These are phyloP conservation scores for Fraxinus albicans DNA, from an alignment of 305 asterid species.

Conservation along the genomic window DNA sequence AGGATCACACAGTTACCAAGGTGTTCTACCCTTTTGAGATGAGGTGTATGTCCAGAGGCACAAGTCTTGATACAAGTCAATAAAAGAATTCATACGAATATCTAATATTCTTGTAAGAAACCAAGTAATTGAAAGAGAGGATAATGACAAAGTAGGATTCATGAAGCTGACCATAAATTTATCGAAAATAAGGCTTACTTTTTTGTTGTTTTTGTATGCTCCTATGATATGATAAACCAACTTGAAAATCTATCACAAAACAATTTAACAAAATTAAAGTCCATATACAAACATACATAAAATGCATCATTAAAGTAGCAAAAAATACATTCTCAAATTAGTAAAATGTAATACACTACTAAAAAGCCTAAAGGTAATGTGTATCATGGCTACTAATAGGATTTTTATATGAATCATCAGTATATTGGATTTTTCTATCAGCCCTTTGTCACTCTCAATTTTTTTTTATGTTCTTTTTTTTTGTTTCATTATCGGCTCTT, in stretches of 20 bases:
- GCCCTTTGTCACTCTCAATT: neutral
- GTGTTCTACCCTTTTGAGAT: neutral
- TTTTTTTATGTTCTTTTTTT: neutral
- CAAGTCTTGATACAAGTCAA: neutral
- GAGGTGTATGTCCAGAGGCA: neutral
- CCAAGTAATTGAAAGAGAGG: neutral
- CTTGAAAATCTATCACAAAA: neutral
- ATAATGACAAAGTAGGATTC: neutral
- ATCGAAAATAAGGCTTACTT: neutral
- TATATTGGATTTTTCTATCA: neutral
- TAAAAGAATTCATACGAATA: neutral
- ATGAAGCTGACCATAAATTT: neutral
- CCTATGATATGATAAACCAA: neutral
- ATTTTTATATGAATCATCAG: neutral
- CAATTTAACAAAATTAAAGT: neutral
- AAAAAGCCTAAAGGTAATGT: neutral
- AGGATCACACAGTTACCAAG: neutral
- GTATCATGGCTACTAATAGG: neutral
- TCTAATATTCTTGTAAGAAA: neutral
- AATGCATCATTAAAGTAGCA: neutral
- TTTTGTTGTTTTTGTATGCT: neutral
- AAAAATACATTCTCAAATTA: neutral
- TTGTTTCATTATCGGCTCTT: neutral
- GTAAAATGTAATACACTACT: neutral
- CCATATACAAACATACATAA: neutral